phyloP scores from a whole-genome alignment of 2,329 filamentous ascomycete genomes.

The Fusarium avenaceum region DNA sequence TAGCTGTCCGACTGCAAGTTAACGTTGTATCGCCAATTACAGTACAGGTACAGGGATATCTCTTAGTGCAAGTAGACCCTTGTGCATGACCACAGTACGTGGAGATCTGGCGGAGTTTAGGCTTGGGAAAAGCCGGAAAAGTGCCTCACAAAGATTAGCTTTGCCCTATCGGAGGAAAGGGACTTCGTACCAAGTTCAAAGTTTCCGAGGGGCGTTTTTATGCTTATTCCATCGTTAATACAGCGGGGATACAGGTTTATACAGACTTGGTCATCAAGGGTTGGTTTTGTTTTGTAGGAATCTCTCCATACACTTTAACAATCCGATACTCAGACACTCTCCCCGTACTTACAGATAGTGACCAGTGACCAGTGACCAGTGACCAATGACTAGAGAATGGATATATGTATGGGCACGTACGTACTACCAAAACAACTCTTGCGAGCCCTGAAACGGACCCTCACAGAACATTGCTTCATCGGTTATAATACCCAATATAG shows the following conservation, averaged over 20 bases:
- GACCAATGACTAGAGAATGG: not conserved
- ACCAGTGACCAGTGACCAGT: not conserved
- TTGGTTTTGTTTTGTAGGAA: not conserved
- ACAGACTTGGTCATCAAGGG: no score
- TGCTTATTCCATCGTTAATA: slow-evolving; percentile 36
- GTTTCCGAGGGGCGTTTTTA: slow-evolving; percentile 32
- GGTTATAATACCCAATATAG: slow-evolving; percentile 7
- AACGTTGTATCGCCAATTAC: not conserved
- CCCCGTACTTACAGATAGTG: not conserved
- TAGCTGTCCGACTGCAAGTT: not conserved
- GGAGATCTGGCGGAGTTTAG: slow-evolving; percentile 21
- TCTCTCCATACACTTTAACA: not conserved
- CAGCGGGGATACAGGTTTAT: slow-evolving; percentile 2
- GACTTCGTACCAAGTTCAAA: slow-evolving; percentile 4
- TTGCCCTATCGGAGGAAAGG: slow-evolving; percentile 27
- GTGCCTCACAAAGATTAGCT: not conserved
- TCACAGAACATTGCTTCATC: slow-evolving; percentile 4
- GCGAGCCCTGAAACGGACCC: not conserved
- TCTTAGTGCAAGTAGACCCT: slow-evolving; percentile 12
- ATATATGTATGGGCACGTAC: not conserved
- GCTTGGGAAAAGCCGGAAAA: not conserved
- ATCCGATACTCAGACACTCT: not conserved
- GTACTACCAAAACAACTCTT: not conserved
- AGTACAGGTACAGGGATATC: not conserved
- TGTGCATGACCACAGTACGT: not conserved